Conservation (phyloP, 1,139 yeast species). For the Hyphopichia wangnamkhiaoensis region DNA sequence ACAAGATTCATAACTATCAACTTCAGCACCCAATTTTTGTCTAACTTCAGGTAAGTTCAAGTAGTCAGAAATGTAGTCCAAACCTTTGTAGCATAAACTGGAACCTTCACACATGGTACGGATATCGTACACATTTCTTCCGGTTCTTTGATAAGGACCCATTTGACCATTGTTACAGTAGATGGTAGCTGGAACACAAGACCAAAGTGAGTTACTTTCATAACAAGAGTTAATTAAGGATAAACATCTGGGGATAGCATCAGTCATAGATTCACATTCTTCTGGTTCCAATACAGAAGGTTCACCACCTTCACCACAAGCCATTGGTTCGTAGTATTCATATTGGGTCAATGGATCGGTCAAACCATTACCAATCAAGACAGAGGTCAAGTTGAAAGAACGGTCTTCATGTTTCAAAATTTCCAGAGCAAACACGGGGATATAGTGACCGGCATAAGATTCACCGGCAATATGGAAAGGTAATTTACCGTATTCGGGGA, state of each 20-base stretch:
- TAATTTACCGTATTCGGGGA: constrained; percentile 74
- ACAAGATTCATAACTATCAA: constrained; percentile 79
- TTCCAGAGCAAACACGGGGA: constrained; percentile 90
- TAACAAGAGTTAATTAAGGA: constrained; percentile 81
- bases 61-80: constrained; percentile 34
- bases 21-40: constrained; percentile 90
- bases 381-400: constrained; percentile 80
- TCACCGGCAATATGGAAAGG: constrained; percentile 97
- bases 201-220: constrained; percentile 72
- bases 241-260: constrained; percentile 77
- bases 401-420: constrained; percentile 77
- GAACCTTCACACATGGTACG: constrained; percentile 83
- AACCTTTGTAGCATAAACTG: constrained; percentile 63
- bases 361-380: constrained; percentile 93
- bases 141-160: constrained; percentile 88
- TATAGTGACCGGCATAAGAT: constrained; percentile 98
- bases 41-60: constrained; percentile 46
- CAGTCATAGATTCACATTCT: constrained; percentile 76
- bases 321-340: constrained; percentile 93
- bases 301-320: constrained; percentile 92
- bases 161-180: constrained; percentile 88
- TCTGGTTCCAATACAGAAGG: constrained; percentile 77
- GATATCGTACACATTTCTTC: constrained; percentile 91
- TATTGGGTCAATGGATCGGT: constrained; percentile 92
- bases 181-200: constrained; percentile 91